These are phyloP conservation scores for Brettanomyces nanus DNA, from an alignment of 805 yeast genomes.

Conservation along the genomic window DNA sequence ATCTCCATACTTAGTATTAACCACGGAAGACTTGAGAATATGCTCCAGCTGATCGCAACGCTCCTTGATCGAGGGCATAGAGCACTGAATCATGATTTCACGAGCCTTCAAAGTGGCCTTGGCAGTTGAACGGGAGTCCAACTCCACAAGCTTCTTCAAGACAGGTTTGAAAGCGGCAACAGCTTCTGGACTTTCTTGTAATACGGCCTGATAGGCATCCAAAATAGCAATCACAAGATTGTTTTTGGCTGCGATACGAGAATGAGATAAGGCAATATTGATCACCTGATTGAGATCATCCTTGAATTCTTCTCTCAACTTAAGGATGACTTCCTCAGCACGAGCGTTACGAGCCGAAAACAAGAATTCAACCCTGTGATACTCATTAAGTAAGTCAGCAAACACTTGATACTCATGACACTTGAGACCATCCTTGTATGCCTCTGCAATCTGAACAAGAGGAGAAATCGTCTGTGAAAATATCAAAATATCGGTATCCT, in stretches of 20 bases:
- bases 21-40: slow-evolving; percentile 84
- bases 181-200: slow-evolving; percentile 63
- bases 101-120: slow-evolving; percentile 93
- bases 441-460: slow-evolving; percentile 56
- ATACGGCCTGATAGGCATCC: slow-evolving; percentile 69
- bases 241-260: slow-evolving; percentile 89
- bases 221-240: slow-evolving; percentile 80
- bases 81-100: slow-evolving; percentile 93
- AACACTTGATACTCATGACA: slow-evolving; percentile 80
- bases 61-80: slow-evolving; percentile 92
- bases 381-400: slow-evolving; percentile 60
- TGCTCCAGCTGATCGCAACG: slow-evolving; percentile 97
- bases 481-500: slow-evolving; percentile 35
- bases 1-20: slow-evolving; percentile 85
- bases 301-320: slow-evolving; percentile 81
- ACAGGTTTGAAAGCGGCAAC: slow-evolving; percentile 60
- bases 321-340: slow-evolving; percentile 84
- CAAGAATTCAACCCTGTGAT: slow-evolving; percentile 67
- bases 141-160: slow-evolving; percentile 72
- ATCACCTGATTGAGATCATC: slow-evolving; percentile 69
- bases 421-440: slow-evolving; percentile 66
- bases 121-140: slow-evolving; percentile 85
- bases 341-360: slow-evolving; percentile 66
- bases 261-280: slow-evolving; percentile 71
- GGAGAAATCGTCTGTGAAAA: slow-evolving; percentile 63